Conservation (phyloP, 768 basidiomycete species). For the Mycena metata region DNA sequence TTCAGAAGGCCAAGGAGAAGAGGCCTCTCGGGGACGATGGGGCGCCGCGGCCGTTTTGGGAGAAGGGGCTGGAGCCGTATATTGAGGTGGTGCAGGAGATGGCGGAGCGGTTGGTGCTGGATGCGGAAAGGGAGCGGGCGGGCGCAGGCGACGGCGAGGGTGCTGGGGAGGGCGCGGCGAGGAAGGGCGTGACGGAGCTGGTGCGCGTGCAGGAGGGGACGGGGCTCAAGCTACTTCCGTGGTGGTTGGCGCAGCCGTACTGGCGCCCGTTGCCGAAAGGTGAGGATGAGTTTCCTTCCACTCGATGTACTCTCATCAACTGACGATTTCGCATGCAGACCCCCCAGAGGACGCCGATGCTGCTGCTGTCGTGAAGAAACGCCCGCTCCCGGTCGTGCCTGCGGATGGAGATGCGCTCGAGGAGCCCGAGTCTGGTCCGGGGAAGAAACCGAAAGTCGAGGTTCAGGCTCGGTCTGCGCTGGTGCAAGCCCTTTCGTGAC, state of each 20-base stretch:
- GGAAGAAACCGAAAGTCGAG: conserved; percentile 28
- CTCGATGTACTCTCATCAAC: not conserved
- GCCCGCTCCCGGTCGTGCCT: conserved; percentile 9
- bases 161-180: conserved; percentile 45
- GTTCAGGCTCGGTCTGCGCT: not conserved
- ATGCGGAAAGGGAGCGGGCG: conserved; percentile 63
- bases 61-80: conserved; percentile 57
- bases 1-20: conserved; percentile 36
- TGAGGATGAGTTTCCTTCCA: not conserved
- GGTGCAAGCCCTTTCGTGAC: not conserved
- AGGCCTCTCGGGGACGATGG: not conserved
- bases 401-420: not conserved
- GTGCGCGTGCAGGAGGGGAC: conserved; percentile 59
- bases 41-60: too few species aligned
- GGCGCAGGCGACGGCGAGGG: not conserved
- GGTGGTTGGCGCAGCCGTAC: conserved; percentile 74
- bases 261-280: conserved; percentile 58
- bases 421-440: conserved; percentile 21
- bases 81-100: conserved; percentile 70
- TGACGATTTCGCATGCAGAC: not conserved
- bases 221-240: conserved; percentile 61
- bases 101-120: conserved; percentile 68
- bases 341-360: not conserved
- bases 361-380: conserved; percentile 21
- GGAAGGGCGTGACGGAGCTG: conserved; percentile 50